Percentiles rank a stretch among this genome's conserved stretches.
Evolutionary conservation across 2,329 filamentous ascomycete genomes (phyloP).

Genomic region (Sporothrix curviconia): DNA sequence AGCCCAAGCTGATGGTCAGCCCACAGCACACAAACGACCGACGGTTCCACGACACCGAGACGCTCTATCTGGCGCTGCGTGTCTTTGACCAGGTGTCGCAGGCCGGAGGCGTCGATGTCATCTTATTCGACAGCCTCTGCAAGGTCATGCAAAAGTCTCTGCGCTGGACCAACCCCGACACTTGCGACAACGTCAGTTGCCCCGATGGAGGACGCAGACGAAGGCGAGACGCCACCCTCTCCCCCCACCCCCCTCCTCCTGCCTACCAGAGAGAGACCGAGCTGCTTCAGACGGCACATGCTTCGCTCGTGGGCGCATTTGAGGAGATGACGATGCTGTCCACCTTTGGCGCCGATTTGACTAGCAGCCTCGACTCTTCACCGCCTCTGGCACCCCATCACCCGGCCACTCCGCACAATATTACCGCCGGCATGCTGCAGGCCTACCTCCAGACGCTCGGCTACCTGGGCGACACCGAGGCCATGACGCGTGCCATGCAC

Average conservation of each 20-base stretch:
- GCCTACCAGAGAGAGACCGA: background rate
- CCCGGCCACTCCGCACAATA: conserved; percentile 31
- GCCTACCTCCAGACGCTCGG: conserved; percentile 59
- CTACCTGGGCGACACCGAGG: conserved; percentile 50
- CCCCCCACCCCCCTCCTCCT: background rate
- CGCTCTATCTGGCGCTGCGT: conserved; percentile 28
- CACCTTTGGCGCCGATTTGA: too few relatives aligned
- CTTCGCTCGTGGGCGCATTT: conserved; percentile 18
- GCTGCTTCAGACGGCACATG: conserved; percentile 16
- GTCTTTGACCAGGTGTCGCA: conserved; percentile 26
- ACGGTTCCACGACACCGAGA: conserved; percentile 24
- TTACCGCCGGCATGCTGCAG: conserved; percentile 45
- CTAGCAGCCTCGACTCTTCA: too few relatives aligned
- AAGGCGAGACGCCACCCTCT: too few relatives aligned
- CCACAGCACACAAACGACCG: conserved; percentile 12
- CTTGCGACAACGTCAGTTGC: background rate
- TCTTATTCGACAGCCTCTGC: conserved; percentile 33
- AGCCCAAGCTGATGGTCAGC: conserved; percentile 28
- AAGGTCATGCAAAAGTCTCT: conserved; percentile 13
- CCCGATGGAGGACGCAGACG: too few relatives aligned
- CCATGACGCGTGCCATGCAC: conserved; percentile 48
- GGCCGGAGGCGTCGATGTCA: conserved; percentile 28
- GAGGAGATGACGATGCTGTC: conserved; percentile 23
- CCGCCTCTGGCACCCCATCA: background rate
- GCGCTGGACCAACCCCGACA: conserved; percentile 10